Evolutionary conservation across 73 alveolate species (phyloP), one percentile per base, ranked within the genome.

Genomic region (Paraurostyla sp.): DNA sequence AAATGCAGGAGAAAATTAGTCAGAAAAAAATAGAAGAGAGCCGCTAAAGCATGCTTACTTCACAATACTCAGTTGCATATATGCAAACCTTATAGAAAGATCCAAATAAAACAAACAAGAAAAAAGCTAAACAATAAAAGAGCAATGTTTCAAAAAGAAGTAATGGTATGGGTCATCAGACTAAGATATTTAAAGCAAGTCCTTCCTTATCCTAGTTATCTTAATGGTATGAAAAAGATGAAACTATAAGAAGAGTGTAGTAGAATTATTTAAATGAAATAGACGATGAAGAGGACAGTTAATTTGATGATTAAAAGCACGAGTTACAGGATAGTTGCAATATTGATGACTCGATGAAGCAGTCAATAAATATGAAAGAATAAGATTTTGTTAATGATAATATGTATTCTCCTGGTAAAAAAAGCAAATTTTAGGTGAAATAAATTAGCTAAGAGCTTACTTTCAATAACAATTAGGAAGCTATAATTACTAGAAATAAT

Each of bases 181-280:
- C 60, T 2, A 65, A 38, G 32, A 35, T 65, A 38, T 65, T 65
- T 22, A 65, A 65, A 40, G 60, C 82, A 38, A 65, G 60, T 36
- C 82, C 82, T 7, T 65, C 82, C 35, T 56, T 38, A 40, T n/a
- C n/a, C n/a, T n/a, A 65, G 82, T 18, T 38, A 65, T 38, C 36
- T 65, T 2, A 65, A 65, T 65, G 82, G 82, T 38, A 38, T 36
- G 82, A 65, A 38, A 65, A 58, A 38, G 82, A 65, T 2, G 82
- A 65, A 38, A 38, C 82, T 38, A 58, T 65, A 0, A 32, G 82
- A 40, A 65, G 41, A 38, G 41, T 65, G 11, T 7, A 2, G 33
- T 11, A 40, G 82, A 65, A 65, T 36, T 65, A 6, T 36, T 32
- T 58, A 36, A 22, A 38, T 22, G 40, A 25, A 15, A 33, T 38